Base-by-base conservation (phyloP, 441 rosid genomes). In the Metrosideros polymorpha region DNA sequence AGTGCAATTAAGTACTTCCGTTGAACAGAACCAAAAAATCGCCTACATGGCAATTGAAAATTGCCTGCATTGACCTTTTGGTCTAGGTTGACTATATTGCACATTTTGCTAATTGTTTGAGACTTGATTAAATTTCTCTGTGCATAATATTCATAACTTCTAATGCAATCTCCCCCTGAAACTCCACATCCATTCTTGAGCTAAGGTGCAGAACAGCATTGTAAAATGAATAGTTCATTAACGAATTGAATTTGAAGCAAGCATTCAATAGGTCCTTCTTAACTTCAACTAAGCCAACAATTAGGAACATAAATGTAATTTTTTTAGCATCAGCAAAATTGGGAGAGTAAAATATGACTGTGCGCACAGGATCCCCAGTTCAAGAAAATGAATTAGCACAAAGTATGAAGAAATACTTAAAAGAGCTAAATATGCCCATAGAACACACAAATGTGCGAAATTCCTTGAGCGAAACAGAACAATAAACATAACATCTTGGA, bases 371-470 rank as follows among this genome's bases (percentile, higher is more conserved):
- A 71, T 39, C 49, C n/a, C n/a, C 79, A 10, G 17, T 71, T 71
- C 79, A 71, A 71, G 79, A 71, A 24, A 71, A 39, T 71, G 27
- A 39, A 71, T 39, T 71, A 39, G 47, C 47, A 35, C 47, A 71
- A 71, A 39, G 49, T 12, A 71, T 39, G 79, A 71, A 71, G n/a
- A 71, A 71, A 71, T 71, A 71, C 47, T 71, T 22, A 71, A 9
- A 87, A 90, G 63, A 88, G 86, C 55, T 66, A 61, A 76, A 82
- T 61, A n/a, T 54, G 53, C 39, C 83, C 22, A 55, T n/a, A 42
- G 45, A 56, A 45, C 49, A 29, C 56, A 49, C n/a, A 10, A 7
- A 14, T 29, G 9, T 30, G 57, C 18, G 45, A 51, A 79, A 77
- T 79, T 47, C 32, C 87, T 76, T 24, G 52, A 45, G 59, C 61